Evolutionary conservation across 2,329 filamentous ascomycete species (phyloP), one percentile per base, ranked within the genome.

Genomic region (Beauveria sp.): DNA sequence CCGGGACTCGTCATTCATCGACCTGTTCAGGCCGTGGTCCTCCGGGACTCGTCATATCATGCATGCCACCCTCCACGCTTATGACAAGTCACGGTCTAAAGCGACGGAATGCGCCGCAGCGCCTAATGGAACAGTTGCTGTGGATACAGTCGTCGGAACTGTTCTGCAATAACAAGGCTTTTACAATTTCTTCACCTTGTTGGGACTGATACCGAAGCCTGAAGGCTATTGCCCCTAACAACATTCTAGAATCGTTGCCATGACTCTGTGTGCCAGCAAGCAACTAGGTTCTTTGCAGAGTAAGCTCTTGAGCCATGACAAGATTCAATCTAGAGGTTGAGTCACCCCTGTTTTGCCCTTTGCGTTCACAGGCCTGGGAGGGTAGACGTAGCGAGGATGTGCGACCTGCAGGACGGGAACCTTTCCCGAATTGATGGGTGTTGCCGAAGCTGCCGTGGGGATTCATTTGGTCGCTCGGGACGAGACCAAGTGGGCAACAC

Each of bases 71-170:
- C 38, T 18, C 16, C 28, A 56, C 40, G 14, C 28, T 6, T 34
- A 49, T 47, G 54, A 51, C 56, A 42, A 51, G 46, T 58, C 56
- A 38, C 20, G 20, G 34, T 24, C 34, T 22, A 10, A 30, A 22
- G 18, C 43, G n/a, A 38, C 43, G 20, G 30, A 26, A 50, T 45
- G 18, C 47, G 47, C 38, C 26, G 20, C 46, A 28, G 57, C 57
- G 57, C 57, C 40, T 34, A 38, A 52, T 52, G 49, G 24, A 59
- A 59, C 57, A 46, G 24, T 24, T 10, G 22, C 57, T 52, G 49
- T 59, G 57, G 49, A 59, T 59, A 45, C 47, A n/a, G 38, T 28
- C 28, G 30, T 40, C n/a, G 30, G 43, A 26, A 50, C 55, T 38
- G 40, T 50, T 59, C 16, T 38, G 10, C 47, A 24, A 30, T 18